phyloP scores from a whole-genome alignment of 75 land plant species.

The Chamaecyparis obtusa region DNA sequence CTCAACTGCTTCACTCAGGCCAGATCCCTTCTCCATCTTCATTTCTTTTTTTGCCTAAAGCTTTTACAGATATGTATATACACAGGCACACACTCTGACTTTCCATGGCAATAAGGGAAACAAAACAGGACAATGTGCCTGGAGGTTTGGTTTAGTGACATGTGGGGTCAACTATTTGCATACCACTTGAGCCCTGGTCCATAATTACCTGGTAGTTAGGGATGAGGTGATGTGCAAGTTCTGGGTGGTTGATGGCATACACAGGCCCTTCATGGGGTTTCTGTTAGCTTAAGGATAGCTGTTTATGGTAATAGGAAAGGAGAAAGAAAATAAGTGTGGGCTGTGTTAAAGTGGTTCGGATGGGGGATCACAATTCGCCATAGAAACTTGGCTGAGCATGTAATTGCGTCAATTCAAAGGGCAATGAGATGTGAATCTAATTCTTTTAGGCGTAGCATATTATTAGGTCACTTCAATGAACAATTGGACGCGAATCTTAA shows the following conservation, averaged over 20 bases:
- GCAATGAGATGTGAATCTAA: too few species aligned
- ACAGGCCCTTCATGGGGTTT: neutral
- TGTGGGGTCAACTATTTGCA: too few species aligned
- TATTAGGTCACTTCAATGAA: too few species aligned
- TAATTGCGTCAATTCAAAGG: too few species aligned
- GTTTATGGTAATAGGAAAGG: neutral
- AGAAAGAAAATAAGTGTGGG: too few species aligned
- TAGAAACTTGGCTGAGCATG: too few species aligned
- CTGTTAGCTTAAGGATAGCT: neutral
- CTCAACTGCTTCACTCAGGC: slow-evolving; percentile 51
- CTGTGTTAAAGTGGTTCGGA: neutral
- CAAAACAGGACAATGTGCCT: neutral
- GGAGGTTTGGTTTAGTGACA: neutral
- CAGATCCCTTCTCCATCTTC: neutral
- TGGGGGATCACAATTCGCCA: neutral
- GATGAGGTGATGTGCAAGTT: neutral
- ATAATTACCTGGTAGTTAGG: neutral
- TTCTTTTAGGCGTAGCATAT: neutral
- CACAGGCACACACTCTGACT: neutral
- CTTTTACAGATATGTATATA: neutral
- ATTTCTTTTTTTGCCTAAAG: neutral
- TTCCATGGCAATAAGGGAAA: neutral
- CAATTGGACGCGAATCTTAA: too few species aligned
- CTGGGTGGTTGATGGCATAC: too few species aligned
- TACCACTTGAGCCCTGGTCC: too few species aligned